Conservation (phyloP, 2,329 filamentous ascomycete species). For the Claviceps pazoutovae region DNA sequence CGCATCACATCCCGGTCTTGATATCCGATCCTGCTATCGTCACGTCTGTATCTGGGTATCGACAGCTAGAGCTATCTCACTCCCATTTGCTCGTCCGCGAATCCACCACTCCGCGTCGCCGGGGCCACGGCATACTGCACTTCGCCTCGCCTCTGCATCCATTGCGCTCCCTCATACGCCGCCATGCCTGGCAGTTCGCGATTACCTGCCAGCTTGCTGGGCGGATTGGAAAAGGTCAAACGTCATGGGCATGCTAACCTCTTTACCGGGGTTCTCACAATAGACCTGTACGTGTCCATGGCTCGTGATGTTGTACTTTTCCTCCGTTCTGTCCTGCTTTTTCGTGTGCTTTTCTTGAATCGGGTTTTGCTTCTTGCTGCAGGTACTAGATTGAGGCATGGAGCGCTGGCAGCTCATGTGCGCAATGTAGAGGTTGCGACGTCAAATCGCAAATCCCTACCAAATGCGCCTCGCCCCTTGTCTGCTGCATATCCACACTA, state of each 20-base stretch:
- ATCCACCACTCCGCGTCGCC: too few species aligned
- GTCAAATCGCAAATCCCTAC: not conserved
- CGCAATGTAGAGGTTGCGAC: not conserved
- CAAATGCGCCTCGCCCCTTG: not conserved
- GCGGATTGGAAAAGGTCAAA: slow-evolving; percentile 49
- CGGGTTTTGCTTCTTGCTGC: not conserved
- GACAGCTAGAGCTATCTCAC: too few species aligned
- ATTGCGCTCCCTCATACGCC: slow-evolving; percentile 2
- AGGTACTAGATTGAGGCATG: not conserved
- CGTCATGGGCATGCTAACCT: slow-evolving; percentile 37
- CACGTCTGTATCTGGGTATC: too few species aligned
- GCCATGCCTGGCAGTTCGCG: slow-evolving; percentile 53
- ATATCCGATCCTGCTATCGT: too few species aligned
- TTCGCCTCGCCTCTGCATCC: not conserved
- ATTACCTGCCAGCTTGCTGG: slow-evolving; percentile 57
- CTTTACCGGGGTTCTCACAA: slow-evolving; percentile 48
- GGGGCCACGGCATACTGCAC: too few species aligned
- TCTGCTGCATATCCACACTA: not conserved
- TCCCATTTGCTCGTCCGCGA: too few species aligned
- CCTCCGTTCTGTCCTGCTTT: not conserved
- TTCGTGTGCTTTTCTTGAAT: too few species aligned
- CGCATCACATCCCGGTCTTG: too few species aligned
- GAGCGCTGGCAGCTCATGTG: not conserved
- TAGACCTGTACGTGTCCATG: slow-evolving; percentile 46
- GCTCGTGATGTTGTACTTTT: not conserved